Conservation (phyloP, 257 asterid species). For the Gentiana dahurica region DNA sequence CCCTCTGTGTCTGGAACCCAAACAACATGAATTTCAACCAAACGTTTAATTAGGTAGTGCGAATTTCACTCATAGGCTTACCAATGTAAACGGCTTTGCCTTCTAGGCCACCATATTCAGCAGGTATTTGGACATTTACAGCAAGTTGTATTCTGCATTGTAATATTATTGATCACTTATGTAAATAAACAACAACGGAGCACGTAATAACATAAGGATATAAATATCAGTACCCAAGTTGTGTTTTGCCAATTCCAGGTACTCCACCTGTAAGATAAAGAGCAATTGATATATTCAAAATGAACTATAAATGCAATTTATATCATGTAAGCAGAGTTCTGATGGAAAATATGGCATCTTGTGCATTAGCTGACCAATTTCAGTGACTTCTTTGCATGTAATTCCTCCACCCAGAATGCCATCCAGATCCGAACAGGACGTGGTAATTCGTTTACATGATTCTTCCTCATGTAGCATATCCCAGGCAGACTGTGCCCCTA, state of each 20-base stretch:
- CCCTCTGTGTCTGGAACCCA: slow-evolving; percentile 80
- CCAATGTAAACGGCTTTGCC: slow-evolving; percentile 95
- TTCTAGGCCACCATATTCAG: slow-evolving; percentile 78
- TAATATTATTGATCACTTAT: slow-evolving; percentile 5
- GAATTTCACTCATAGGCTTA: slow-evolving; percentile 5
- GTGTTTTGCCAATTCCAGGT: slow-evolving; percentile 97
- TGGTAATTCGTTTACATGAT: slow-evolving; percentile 51
- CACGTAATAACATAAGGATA: slow-evolving; percentile 7
- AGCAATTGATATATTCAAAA: slow-evolving; percentile 8
- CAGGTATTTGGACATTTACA: slow-evolving; percentile 81
- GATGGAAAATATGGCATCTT: not conserved
- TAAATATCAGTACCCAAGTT: slow-evolving; percentile 58
- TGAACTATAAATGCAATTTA: slow-evolving; percentile 5
- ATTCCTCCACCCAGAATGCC: slow-evolving; percentile 88
- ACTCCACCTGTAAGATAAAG: slow-evolving; percentile 71
- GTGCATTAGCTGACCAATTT: slow-evolving; percentile 45
- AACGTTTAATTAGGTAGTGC: slow-evolving; percentile 3
- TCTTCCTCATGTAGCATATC: slow-evolving; percentile 86
- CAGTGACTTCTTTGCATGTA: slow-evolving; percentile 83
- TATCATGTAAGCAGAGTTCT: not conserved
- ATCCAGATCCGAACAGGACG: slow-evolving; percentile 80
- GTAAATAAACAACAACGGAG: slow-evolving; percentile 3
- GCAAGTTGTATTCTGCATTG: slow-evolving; percentile 81
- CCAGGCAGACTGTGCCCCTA: slow-evolving; percentile 95
- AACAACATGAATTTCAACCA: slow-evolving; percentile 3